Evolutionary conservation across 2,329 filamentous ascomycete species (phyloP).

Genomic region (Trichoderma atrobrunneum): DNA sequence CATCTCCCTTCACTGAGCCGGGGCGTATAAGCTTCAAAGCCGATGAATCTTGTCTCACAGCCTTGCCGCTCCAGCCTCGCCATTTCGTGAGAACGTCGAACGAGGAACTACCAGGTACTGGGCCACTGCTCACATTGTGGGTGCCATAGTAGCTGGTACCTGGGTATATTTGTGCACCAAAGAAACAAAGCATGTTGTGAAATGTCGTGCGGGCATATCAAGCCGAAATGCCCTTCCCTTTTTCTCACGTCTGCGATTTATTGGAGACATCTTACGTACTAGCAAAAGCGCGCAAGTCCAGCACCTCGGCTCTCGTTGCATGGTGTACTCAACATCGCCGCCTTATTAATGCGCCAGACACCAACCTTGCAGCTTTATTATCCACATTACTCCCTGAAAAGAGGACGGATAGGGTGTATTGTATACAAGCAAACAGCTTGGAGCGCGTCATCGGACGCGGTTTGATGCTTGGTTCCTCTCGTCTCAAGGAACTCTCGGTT

Average conservation of each 20-base stretch:
- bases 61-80: constrained; percentile 7
- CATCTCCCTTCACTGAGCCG: not conserved
- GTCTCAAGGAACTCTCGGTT: constrained; percentile 58
- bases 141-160: not conserved
- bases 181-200: not conserved
- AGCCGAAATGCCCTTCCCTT: constrained; percentile 59
- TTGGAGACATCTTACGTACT: constrained; percentile 63
- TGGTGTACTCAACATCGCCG: constrained; percentile 70
- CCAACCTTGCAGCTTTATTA: constrained; percentile 62
- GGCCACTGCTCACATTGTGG: not conserved
- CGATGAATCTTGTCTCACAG: constrained; percentile 8
- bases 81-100: too few species aligned
- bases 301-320: constrained; percentile 42
- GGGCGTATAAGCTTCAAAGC: not conserved
- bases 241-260: constrained; percentile 70
- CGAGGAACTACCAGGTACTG: not conserved
- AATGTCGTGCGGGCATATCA: not conserved
- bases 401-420: constrained; percentile 75
- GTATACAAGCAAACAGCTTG: constrained; percentile 59
- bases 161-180: not conserved
- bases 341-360: constrained; percentile 54
- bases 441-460: constrained; percentile 65
- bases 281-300: constrained; percentile 33
- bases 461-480: constrained; percentile 61
- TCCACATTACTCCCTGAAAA: constrained; percentile 74